Conservation (phyloP, 2,329 filamentous ascomycete genomes). For the Arthrinium phaeospermum region DNA sequence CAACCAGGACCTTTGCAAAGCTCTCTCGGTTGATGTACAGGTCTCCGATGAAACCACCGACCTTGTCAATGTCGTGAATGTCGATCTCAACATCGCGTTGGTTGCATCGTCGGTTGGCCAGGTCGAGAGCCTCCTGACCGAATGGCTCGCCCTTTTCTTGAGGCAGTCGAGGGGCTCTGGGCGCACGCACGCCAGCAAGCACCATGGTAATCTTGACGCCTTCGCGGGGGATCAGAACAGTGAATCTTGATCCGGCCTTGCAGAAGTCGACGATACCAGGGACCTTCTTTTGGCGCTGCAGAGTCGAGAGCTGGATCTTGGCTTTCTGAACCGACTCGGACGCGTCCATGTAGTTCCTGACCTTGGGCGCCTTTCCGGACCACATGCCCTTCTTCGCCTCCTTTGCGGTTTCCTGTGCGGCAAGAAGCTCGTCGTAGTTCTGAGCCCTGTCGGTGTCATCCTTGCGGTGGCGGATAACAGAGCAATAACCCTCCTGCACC, state of each 20-base stretch:
- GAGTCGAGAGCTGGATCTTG: conserved; percentile 86
- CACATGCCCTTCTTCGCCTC: conserved; percentile 93
- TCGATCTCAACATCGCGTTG: conserved; percentile 97
- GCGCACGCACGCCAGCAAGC: conserved; percentile 88
- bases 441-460: conserved; percentile 93
- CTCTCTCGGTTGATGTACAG: conserved; percentile 94
- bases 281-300: conserved; percentile 90
- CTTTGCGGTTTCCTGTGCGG: conserved; percentile 82
- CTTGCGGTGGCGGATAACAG: conserved; percentile 92
- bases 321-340: conserved; percentile 94
- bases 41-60: conserved; percentile 95
- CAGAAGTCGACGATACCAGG: conserved; percentile 96
- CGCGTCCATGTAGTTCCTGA: conserved; percentile 84
- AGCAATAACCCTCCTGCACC: conserved; percentile 92
- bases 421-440: conserved; percentile 88
- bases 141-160: conserved; percentile 89
- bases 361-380: conserved; percentile 85
- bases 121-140: conserved; percentile 90
- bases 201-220: conserved; percentile 95
- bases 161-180: conserved; percentile 78
- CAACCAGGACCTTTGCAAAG: conserved; percentile 90
- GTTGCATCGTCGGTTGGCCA: conserved; percentile 85
- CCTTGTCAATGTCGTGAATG: conserved; percentile 92
- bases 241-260: conserved; percentile 96
- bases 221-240: conserved; percentile 87